Conservation (phyloP, 495 filamentous ascomycete species). For the Thermothielavioides terrestris region DNA sequence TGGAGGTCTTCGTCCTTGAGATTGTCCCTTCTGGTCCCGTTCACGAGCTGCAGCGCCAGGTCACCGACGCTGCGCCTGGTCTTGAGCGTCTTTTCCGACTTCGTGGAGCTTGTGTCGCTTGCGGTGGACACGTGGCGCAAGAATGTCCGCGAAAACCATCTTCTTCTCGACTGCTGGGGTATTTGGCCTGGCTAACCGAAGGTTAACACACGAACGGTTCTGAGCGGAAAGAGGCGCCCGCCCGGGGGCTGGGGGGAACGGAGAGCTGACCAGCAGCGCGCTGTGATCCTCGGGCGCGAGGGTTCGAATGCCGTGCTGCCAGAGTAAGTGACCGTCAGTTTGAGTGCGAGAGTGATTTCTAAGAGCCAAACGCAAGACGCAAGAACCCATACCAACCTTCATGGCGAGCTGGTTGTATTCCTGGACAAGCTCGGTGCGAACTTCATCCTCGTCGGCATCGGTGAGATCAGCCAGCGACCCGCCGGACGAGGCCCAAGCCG, state of each 20-base stretch:
- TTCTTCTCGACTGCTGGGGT: conserved; percentile 10
- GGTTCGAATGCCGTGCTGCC: conserved; percentile 34
- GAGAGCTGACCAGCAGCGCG: conserved; percentile 9
- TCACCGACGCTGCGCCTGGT: conserved; percentile 44
- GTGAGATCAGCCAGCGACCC: conserved; percentile 23
- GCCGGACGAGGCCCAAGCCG: conserved; percentile 40
- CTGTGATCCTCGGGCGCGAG: conserved; percentile 23
- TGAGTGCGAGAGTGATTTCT: too few relatives aligned
- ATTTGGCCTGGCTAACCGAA: conserved; percentile 10
- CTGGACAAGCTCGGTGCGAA: conserved; percentile 34
- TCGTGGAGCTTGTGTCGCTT: conserved; percentile 23
- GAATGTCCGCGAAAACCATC: conserved; percentile 31
- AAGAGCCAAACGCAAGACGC: background rate
- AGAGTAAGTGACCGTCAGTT: conserved; percentile 6
- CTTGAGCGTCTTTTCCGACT: conserved; percentile 24
- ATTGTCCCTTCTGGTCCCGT: conserved; percentile 41
- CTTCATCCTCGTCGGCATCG: conserved; percentile 36
- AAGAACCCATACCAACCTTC: conserved; percentile 29
- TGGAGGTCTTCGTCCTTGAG: conserved; percentile 55
- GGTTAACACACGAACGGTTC: background rate
- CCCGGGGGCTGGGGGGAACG: background rate
- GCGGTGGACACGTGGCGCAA: conserved; percentile 17
- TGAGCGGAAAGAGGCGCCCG: too few relatives aligned
- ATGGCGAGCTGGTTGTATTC: conserved; percentile 50
- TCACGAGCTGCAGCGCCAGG: conserved; percentile 40